Evolutionary conservation across 192 early-diverging fungal species (phyloP), one percentile per base, ranked within the genome.

Genomic region (Linnemannia schmuckeri): DNA sequence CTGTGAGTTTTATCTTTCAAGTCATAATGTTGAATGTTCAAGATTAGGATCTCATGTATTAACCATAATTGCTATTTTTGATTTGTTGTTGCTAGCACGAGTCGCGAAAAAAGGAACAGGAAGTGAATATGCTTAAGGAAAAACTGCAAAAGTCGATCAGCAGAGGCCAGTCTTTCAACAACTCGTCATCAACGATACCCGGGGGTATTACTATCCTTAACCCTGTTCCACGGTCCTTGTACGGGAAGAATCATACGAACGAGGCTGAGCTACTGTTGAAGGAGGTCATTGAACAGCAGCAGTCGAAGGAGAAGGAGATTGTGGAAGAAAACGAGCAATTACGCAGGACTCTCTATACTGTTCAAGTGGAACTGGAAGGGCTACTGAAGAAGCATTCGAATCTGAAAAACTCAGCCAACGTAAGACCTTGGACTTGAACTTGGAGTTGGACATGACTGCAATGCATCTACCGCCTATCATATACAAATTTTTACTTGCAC

Each of bases 71-170:
- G 13, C 13, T 72, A 52, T 20, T 20, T 30, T 22, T n/a, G n/a
- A 46, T 9, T 22, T 77, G 8, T 52, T 40, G 10, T 54, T 41
- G n/a, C 54, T 72, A 92, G 91, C 91, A 92, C 49, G 91, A 92
- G 42, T 77, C 88, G 22, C 73, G 88, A 49, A 88, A 83, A 77
- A 88, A 90, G 63, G 89, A 90, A 70, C 85, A 89, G 40, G 91
- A 92, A 27, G 77, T 88, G 71, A 78, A 84, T 44, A 87, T 89
- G 33, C 77, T 88, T 17, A 88, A 88, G 75, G 91, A 92, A 6
- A 83, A 90, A 40, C 30, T 92, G 33, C 78, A 83, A 38, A 92
- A 90, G 76, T 68, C 87, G 33, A 89, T 92, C 63, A 87, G 82
- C 40, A 54, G 70, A 18, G 41, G 75, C 41, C 44, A 73, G 76